Evolutionary conservation across 495 filamentous ascomycete genomes (phyloP), one percentile per base, ranked within the genome.

Genomic region (Trichocladium antarcticum): DNA sequence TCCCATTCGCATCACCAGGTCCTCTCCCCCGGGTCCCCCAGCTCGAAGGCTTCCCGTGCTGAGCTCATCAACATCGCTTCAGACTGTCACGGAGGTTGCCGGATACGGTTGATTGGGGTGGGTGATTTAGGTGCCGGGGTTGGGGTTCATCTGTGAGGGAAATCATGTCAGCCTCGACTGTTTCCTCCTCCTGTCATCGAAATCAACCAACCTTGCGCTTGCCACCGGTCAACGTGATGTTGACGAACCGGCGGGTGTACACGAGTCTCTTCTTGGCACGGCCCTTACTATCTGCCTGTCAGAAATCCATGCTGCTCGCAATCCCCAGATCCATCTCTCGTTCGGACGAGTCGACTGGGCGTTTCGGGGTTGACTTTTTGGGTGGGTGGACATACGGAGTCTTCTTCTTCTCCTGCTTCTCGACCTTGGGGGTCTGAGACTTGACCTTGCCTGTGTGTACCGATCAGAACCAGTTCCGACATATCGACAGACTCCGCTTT

Each of bases 161-260:
- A 19, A 31, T 1, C 17, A 10, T 11, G 21, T 48, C 20, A 48
- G 47, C 12, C 0, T 43, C 15, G 10, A 21, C 27, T 36, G 17
- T 21, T 37, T 24, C n/a, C 27, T 17, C 21, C 4, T 34, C 12
- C 15, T 15, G 17, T n/a, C 1, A 34, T 44, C 11, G 9, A 19
- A 5, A 15, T 44, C 19, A 31, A 39, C 64, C 55, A 49, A 93
- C 88, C 90, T 97, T 97, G 73, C 92, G 79, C 90, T 99, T 99
- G 72, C 92, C 92, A 71, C 92, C 92, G 50, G 92, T 95, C 80
- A 96, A 77, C 61, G 88, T 94, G 67, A 99, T 89, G 78, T 97
- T 99, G 57, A 99, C 93, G 80, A 99, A 99, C 59, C 92, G 89
- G 68, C 92, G 85, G 59, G 89, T 97, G 79, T 99, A 98, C 57